Conservation (phyloP, 495 filamentous ascomycete genomes). For the Xylaria castorea region DNA sequence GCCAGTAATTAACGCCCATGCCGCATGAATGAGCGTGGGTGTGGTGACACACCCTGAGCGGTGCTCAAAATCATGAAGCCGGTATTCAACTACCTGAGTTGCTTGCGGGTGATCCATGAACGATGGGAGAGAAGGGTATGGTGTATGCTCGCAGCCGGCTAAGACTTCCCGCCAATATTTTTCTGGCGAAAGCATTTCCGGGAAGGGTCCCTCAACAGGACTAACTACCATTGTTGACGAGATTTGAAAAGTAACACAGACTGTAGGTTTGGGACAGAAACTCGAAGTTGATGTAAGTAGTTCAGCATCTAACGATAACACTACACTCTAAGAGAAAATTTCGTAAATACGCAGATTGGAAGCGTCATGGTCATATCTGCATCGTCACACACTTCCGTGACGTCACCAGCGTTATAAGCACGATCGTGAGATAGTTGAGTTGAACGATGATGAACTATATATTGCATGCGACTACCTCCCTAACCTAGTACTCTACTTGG, state of each 20-base stretch:
- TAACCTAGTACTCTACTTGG: no score
- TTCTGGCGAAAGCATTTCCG: background rate
- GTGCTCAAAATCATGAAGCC: background rate
- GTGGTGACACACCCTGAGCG: background rate
- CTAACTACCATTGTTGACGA: background rate
- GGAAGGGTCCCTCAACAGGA: background rate
- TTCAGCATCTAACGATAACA: background rate
- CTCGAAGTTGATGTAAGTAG: background rate
- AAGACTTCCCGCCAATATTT: conserved; percentile 10
- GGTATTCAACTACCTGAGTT: conserved; percentile 2
- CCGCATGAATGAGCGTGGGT: background rate
- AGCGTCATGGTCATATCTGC: background rate
- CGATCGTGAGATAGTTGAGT: background rate
- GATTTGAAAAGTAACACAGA: background rate
- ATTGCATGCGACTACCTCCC: no score
- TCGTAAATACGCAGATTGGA: no score
- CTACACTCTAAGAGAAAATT: background rate
- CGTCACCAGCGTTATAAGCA: background rate
- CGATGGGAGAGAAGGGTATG: conserved; percentile 14
- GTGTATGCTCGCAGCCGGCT: conserved; percentile 15
- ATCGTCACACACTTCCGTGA: background rate
- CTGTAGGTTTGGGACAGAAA: background rate
- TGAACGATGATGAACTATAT: background rate
- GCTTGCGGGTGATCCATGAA: background rate
- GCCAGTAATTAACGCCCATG: conserved; percentile 7